Evolutionary conservation across 2,329 filamentous ascomycete species (phyloP).

Genomic region (Ceratocystis lukuohia): DNA sequence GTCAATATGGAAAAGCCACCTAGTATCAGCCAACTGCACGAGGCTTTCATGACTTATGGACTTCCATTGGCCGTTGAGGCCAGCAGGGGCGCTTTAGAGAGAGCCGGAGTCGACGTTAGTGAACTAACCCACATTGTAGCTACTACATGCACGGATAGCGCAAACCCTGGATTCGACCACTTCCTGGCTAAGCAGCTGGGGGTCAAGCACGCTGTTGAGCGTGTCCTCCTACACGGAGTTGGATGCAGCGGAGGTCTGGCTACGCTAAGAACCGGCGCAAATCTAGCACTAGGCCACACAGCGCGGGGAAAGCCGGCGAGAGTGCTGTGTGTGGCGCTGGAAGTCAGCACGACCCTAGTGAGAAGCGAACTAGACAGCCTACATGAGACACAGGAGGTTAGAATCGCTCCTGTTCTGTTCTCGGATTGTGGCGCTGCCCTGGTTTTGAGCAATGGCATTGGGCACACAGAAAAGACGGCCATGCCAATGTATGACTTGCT

Average conservation of each 20-base stretch:
- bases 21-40: constrained; percentile 42
- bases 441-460: constrained; percentile 51
- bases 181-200: constrained; percentile 47
- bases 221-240: constrained; percentile 51
- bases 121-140: constrained; percentile 55
- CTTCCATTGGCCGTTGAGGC: constrained; percentile 44
- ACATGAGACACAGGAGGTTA: constrained; percentile 42
- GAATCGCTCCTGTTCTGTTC: constrained; percentile 54
- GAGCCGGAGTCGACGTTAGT: constrained; percentile 36
- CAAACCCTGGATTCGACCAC: constrained; percentile 56
- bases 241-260: constrained; percentile 54
- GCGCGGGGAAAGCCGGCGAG: constrained; percentile 46
- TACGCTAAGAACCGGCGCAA: constrained; percentile 48
- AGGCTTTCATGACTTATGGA: constrained; percentile 42
- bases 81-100: constrained; percentile 40
- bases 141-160: constrained; percentile 56
- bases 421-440: constrained; percentile 57
- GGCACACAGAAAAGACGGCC: constrained; percentile 27
- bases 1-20: constrained; percentile 42
- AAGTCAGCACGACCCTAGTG: constrained; percentile 47
- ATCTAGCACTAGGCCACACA: constrained; percentile 49
- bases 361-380: constrained; percentile 53
- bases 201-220: constrained; percentile 45
- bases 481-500: constrained; percentile 46
- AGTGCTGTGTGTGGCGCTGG: constrained; percentile 51